These are phyloP conservation scores for Venturia aucupariae DNA, from an alignment of 2,329 filamentous ascomycete genomes.

Conservation along the genomic window DNA sequence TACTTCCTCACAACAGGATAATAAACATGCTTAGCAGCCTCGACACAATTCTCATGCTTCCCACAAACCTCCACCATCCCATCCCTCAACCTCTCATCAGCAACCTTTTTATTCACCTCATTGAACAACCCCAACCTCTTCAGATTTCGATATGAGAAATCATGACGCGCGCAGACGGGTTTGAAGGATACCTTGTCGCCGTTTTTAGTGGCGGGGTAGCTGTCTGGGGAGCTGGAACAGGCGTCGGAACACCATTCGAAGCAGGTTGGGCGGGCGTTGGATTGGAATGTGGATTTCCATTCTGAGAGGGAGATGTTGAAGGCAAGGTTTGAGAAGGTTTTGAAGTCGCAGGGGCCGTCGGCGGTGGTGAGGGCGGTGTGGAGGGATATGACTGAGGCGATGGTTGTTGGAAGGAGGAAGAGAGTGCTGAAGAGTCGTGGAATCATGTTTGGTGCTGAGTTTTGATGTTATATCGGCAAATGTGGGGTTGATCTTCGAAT, in stretches of 20 bases:
- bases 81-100: conserved; percentile 12
- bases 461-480: no score
- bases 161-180: conserved; percentile 15
- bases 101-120: neutral
- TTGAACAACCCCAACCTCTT: conserved; percentile 8
- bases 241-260: conserved; percentile 12
- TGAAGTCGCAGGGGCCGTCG: conserved; percentile 1
- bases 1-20: conserved; percentile 6
- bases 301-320: conserved; percentile 2
- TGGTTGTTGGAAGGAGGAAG: neutral
- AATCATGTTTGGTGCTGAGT: neutral
- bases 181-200: conserved; percentile 6
- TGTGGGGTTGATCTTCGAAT: neutral
- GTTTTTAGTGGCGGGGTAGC: conserved; percentile 7
- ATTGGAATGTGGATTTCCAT: neutral
- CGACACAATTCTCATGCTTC: neutral
- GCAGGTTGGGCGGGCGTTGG: neutral
- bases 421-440: neutral
- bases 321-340: conserved; percentile 4
- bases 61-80: conserved; percentile 12
- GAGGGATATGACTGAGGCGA: neutral
- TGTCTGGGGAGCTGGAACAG: conserved; percentile 6
- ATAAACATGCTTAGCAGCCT: neutral
- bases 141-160: conserved; percentile 16
- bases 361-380: neutral